Base-by-base conservation (phyloP, 306 rosid species). In the Cucumis melo region DNA sequence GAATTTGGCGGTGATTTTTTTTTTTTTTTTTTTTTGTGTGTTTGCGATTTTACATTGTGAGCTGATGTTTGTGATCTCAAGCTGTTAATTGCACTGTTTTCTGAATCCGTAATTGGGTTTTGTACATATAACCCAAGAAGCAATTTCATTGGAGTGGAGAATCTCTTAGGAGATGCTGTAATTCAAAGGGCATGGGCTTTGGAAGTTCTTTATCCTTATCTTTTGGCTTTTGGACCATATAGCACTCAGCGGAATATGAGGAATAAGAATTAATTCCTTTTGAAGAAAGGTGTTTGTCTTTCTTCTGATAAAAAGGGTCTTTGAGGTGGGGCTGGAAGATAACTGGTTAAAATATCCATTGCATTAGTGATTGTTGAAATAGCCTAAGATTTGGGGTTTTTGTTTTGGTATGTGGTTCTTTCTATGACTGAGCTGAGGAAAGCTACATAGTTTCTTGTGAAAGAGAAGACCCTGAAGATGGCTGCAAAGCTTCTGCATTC, bases 401-500 rank as follows among this genome's bases (percentile, higher is more conserved):
- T 19, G 5, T 50, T 9, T 12, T 27, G 76, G 64, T 21, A 74
- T 81, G 63, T 38, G 82, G 81, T 83, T 83, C 50, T 73, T 78
- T 64, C 42, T 77, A 61, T 80, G 63, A 89, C 57, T 84, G 70
- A 74, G 76, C 61, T 78, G 71, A 76, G 68, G 62, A 80, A 79
- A 83, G 80, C 7, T 59, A 14, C 58, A 57, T 65, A 63, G 61
- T 77, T 46, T 65, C 10, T 77, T 48, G 48, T 67, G 54, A 29
- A 44, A 24, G 61, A 62, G 62, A 73, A 79, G 77, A 77, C 68
- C 80, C 73, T 62, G 62, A 85, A 87, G 24, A 93, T 93, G 98
- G 98, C 98, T 66, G 96, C 98, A 82, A 93, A 93, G 79, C 87
- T 90, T 21, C 84, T 93, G 65, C 96, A 88, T 75, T 91, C 97